Evolutionary conservation across 495 filamentous ascomycete species (phyloP), one percentile per base, ranked within the genome.

Genomic region (Penicillium cinerascens): DNA sequence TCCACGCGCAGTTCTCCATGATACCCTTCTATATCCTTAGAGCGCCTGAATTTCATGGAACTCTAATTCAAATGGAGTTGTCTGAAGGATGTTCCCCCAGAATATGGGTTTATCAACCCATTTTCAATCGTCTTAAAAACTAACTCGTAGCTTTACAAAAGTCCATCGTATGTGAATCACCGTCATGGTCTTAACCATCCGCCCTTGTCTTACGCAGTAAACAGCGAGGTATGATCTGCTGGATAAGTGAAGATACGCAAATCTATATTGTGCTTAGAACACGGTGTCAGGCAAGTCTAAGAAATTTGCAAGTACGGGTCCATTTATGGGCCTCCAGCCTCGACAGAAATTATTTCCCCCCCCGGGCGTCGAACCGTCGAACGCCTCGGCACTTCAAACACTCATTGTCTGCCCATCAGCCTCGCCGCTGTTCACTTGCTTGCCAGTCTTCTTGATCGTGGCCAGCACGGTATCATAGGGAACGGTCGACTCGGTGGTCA

Each of bases 401-500:
- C 26, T 51, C 65, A 63, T 70, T 3, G 48, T 43, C 51, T 65
- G 51, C 5, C 77, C 78, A 67, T 81, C 83, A 16, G 77, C 85
- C 79, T 88, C 82, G 18, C 83, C 88, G 20, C 73, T 80, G 56
- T 84, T 91, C 56, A 98, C 84, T 61, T 82, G 83, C 83, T 97
- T 98, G 26, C 91, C 92, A 2, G 93, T 97, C 82, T 97, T 97
- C 81, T 85, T 84, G 65, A 98, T 97, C 51, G 84, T 91, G 63
- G 82, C 80, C 45, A 96, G 80, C 40, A 98, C 89, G 21, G 83
- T 88, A 46, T 89, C 82, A 70, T 92, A 96, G 36, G 78, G 69
- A 36, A 96, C 74, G 11, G 69, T 66, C 0, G 75, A 69, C 29
- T 85, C 82, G 39, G 91, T 81, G 46, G 83, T 74, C 42, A 97